A percentile compares a stretch with the other conserved stretches of the same genome.
Conservation (phyloP, 2,329 filamentous ascomycete species). For the Pseudocercospora fijiensis region DNA sequence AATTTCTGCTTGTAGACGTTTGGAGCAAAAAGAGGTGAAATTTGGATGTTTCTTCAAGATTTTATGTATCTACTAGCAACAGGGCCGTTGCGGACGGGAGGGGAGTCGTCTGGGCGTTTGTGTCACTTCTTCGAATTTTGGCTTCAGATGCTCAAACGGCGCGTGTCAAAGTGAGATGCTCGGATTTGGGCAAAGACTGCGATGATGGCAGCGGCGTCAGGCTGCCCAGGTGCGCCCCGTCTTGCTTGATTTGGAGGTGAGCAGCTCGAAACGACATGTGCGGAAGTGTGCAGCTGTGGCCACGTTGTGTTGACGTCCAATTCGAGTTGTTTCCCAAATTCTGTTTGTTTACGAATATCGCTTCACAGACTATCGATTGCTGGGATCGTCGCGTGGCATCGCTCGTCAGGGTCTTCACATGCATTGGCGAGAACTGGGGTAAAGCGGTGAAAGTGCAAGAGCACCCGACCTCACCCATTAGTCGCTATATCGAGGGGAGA, state of each 20-base stretch:
- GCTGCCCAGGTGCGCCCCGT: background rate
- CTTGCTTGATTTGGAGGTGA: background rate
- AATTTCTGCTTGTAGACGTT: background rate
- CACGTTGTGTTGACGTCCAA: background rate
- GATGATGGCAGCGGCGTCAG: background rate
- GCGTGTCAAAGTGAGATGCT: background rate
- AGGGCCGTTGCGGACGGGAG: background rate
- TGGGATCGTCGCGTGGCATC: background rate
- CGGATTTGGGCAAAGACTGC: background rate
- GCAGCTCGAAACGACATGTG: background rate
- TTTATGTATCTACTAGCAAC: background rate
- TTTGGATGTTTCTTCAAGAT: background rate
- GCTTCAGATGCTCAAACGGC: background rate
- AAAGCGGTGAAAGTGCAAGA: background rate
- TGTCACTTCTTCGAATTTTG: background rate
- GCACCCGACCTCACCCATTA: too few relatives aligned
- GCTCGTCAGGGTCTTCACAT: slow-evolving; percentile 6
- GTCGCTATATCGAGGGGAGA: too few relatives aligned
- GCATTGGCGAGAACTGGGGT: background rate
- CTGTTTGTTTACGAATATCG: background rate
- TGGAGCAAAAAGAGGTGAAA: background rate
- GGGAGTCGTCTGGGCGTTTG: background rate
- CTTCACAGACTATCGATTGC: background rate
- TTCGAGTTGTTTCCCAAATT: slow-evolving; percentile 6
- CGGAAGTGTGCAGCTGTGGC: background rate